Base-by-base conservation (phyloP, 345 rosid species). In the Euphorbia lathyris region DNA sequence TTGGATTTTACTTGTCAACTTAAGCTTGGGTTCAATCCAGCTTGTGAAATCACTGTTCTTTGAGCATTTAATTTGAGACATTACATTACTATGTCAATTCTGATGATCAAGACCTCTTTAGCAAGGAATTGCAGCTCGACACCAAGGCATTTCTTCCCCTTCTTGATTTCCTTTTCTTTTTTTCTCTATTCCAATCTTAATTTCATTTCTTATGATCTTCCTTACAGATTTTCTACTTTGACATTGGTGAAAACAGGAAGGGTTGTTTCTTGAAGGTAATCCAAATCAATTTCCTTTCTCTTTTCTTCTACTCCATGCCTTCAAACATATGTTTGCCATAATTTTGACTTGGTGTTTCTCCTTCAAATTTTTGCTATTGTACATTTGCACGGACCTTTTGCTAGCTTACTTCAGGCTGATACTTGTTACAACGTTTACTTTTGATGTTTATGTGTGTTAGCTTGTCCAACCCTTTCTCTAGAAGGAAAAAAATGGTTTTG, bases 91-190 rank as follows among this genome's bases (percentile, higher is more conserved):
- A 92, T 66, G 97, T 92, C 72, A 81, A 77, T 82, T 85, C 99
- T 62, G 96, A 90, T 32, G 99, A 95, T 53, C 96, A 83, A 61
- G 97, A 90, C 72, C 88, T 89, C 42, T 88, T 87, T 65, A 90
- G 96, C 88, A 95, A 95, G 80, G 99, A 95, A 70, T 86, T 95
- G 74, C 97, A 92, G 89, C 96, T 95, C 58, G 97, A 95, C 81
- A 86, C 96, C 82, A 95, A 95, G 93, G 97, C 80, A 79, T 9
- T 3, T 23, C n/a, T 34, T 56, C 20, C 10, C 27, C 16, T 9
- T 3, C 3, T 34, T 19, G 4, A 19, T 38, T 61, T 8, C 2
- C 36, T n/a, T 55, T 61, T 58, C 63, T 30, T 55, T 25, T 3
- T 20, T 32, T 66, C 3, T 45, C 30, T 3, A 36, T 43, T 43